phyloP scores from a whole-genome alignment of 495 filamentous ascomycete genomes.

The Penicillium diatomitis region DNA sequence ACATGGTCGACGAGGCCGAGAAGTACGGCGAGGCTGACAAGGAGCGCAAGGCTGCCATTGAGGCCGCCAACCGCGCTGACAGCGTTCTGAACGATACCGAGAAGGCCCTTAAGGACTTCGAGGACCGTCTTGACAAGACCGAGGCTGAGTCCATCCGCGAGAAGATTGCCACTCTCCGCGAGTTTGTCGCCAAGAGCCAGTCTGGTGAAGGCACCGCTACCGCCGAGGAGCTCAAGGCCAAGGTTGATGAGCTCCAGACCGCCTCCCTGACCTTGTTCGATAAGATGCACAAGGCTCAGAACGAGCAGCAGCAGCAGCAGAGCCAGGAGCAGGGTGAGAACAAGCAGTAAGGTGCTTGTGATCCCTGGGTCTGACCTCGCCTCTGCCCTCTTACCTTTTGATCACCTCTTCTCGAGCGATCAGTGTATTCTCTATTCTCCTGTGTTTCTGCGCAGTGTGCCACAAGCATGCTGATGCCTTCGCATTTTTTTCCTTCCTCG shows the following conservation, averaged over 20 bases:
- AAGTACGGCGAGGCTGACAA: slow-evolving; percentile 92
- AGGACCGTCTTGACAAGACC: slow-evolving; percentile 91
- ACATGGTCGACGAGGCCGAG: slow-evolving; percentile 96
- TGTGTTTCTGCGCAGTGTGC: no score
- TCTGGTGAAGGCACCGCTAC: slow-evolving; percentile 78
- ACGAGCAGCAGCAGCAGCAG: slow-evolving; percentile 55
- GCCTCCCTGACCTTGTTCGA: slow-evolving; percentile 95
- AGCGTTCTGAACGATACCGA: slow-evolving; percentile 95
- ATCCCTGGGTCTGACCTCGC: slow-evolving; percentile 16
- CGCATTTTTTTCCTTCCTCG: no score
- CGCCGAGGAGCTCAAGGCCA: slow-evolving; percentile 88
- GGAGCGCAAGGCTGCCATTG: slow-evolving; percentile 91
- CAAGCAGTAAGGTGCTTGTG: slow-evolving; percentile 53
- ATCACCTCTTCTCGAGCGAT: no score
- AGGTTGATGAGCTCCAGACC: slow-evolving; percentile 94
- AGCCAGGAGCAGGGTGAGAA: slow-evolving; percentile 65
- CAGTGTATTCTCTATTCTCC: no score
- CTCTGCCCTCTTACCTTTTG: slow-evolving; percentile 11
- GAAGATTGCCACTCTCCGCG: slow-evolving; percentile 84
- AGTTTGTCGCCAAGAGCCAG: slow-evolving; percentile 92
- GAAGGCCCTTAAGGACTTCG: slow-evolving; percentile 94
- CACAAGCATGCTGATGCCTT: no score
- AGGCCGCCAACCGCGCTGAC: slow-evolving; percentile 94
- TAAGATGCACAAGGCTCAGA: slow-evolving; percentile 97
- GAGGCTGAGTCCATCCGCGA: slow-evolving; percentile 87